A percentile compares a stretch with the other conserved stretches of the same genome.
These are phyloP conservation scores for Nowakowskiella sp. DNA, from an alignment of 192 early-diverging fungal species.

Conservation along the genomic window DNA sequence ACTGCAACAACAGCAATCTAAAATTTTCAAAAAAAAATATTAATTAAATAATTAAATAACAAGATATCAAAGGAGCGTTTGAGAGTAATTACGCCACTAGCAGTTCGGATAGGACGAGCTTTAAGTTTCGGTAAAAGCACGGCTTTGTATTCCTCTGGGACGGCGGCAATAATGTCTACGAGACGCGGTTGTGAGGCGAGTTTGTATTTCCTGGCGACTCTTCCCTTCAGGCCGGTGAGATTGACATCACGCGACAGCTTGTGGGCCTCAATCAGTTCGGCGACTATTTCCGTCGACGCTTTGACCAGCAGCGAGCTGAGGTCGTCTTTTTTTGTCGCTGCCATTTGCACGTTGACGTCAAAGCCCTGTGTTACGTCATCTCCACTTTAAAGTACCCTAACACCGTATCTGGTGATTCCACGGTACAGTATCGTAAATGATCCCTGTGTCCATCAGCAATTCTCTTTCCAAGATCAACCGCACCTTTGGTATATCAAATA, in stretches of 20 bases:
- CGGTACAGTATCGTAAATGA: too few species aligned
- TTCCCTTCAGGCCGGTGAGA: conserved; percentile 74
- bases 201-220: conserved; percentile 46
- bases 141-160: conserved; percentile 85
- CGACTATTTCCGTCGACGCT: conserved; percentile 81
- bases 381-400: too few species aligned
- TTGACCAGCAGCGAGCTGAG: conserved; percentile 60
- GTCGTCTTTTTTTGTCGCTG: too few species aligned
- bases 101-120: conserved; percentile 95
- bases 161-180: conserved; percentile 96
- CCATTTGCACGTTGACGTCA: too few species aligned
- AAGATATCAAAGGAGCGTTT: conserved; percentile 4
- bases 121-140: conserved; percentile 78
- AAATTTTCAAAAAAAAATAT: not conserved
- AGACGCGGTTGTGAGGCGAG: conserved; percentile 84
- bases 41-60: not conserved
- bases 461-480: too few species aligned
- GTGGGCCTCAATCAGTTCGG: conserved; percentile 70
- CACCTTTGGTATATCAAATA: too few species aligned
- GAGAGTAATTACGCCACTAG: conserved; percentile 59
- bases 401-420: too few species aligned
- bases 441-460: too few species aligned
- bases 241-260: conserved; percentile 68
- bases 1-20: conserved; percentile 91
- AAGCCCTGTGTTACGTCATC: too few species aligned